Base-by-base conservation (phyloP, 495 filamentous ascomycete genomes). In the Penicillium malachiteum region DNA sequence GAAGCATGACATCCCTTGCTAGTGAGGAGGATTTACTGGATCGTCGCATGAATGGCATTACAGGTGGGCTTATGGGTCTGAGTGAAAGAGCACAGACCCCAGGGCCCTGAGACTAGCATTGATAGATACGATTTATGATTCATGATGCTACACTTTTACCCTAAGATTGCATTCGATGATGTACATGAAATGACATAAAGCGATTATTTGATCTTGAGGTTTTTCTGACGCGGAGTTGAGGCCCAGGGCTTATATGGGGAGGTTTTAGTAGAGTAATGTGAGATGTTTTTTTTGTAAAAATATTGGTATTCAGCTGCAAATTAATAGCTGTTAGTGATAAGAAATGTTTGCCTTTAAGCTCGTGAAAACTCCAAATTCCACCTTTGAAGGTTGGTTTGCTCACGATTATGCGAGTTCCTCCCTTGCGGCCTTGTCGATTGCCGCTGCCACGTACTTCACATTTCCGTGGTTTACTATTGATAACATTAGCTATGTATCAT, bases 21-120 rank as follows among this genome's bases (percentile, higher is more conserved):
- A 96, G 90, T 65, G 85, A 87, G 56, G 91, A 95, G 56, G 91
- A 96, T 76, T 65, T 97, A 52, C 68, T 97, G 12, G 85, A 87
- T 7, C 76, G 92, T 50, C 75, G 92, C 40, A 97, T 97, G 92
- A 83, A 88, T 63, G 90, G 89, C 6, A 68, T 97, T 26, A 85
- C 89, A 7, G 84, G 87, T 5, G 83, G 88, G 9, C 75, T 97
- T 76, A 92, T 90, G 71, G 88, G 90, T 7, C 62, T 80, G 54
- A 76, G 77, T 3, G 80, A 82, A 39, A 66, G 72, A 4, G 72
- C 70, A 4, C 59, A 68, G 42, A 78, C 75, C 5, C 75, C 75
- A 3, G 65, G 65, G 1, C 33, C 51, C 4, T 68, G 54, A 57
- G 14, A 38, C 32, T 42, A 17, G 33, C 50, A 21, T 48, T n/a